Base-by-base conservation (phyloP, 176 grass and related monocot species). In the Thalia dealbata region DNA sequence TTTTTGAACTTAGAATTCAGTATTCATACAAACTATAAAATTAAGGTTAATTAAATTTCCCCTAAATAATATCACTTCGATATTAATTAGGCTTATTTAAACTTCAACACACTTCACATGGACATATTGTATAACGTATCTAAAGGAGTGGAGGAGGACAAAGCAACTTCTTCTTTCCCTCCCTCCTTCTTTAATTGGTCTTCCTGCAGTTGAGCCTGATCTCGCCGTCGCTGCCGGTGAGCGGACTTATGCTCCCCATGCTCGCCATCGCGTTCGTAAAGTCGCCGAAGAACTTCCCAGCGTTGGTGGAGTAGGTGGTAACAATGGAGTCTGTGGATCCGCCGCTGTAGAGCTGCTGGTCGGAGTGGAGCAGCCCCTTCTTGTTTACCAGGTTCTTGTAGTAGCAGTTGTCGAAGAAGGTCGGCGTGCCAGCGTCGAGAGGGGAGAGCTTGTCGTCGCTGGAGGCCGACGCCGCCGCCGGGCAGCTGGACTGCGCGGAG, bases 361-460 rank as follows among this genome's bases (percentile, higher is more conserved):
- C 92, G 5, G 92, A 96, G 84, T 96, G 92, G 51, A 96, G 82
- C 50, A 96, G 78, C 9, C 83, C 92, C 61, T 85, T 84, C 75
- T 86, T 86, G 26, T 46, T 69, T 4, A 88, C 59, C 15, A 96
- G 82, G 78, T 96, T 96, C 77, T 14, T 76, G 83, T 76, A 89
- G 85, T 96, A 96, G 79, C 63, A 82, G 75, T 91, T 91, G 81
- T 96, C 92, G 74, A 96, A 96, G 26, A 84, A 73, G 81, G 80
- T 78, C 44, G 88, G 85, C 0, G 88, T 86, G 45, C 70, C 42
- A 14, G 87, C 60, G 79, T 95, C 90, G 3, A 92, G 83, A 63
- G 90, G 84, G 27, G 86, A 84, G 62, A 82, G 80, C 71, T 61
- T 89, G 78, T 84, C 69, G 69, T 78, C 80, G 21, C 80, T 79